Conservation (phyloP, 2,329 filamentous ascomycete genomes). For the Colletotrichum sp. region DNA sequence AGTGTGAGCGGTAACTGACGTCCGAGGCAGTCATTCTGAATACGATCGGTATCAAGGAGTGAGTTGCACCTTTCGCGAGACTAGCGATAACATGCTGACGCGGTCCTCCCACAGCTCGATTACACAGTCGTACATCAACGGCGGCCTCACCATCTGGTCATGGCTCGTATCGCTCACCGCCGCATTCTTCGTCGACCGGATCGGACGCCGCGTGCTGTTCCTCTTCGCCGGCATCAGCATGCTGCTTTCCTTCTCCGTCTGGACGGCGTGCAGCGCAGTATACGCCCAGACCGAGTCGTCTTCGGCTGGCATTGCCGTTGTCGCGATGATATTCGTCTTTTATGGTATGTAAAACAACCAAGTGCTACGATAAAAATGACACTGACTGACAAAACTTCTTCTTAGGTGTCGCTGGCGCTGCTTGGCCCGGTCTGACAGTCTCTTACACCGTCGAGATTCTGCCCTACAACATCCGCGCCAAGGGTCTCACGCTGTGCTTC, state of each 20-base stretch:
- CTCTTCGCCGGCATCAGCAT: constrained; percentile 24
- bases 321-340: constrained; percentile 20
- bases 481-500: constrained; percentile 22
- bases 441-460: constrained; percentile 36
- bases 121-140: constrained; percentile 15
- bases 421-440: constrained; percentile 47
- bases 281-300: constrained; percentile 7
- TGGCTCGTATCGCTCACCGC: constrained; percentile 27
- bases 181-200: constrained; percentile 29
- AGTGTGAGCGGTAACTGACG: background rate
- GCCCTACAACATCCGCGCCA: constrained; percentile 11
- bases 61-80: background rate
- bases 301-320: constrained; percentile 10
- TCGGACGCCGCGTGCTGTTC: constrained; percentile 28
- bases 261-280: constrained; percentile 24
- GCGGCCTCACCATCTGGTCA: constrained; percentile 28
- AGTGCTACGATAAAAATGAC: accelerated
- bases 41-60: constrained; percentile 14
- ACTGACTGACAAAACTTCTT: accelerated
- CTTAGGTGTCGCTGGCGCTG: constrained; percentile 21
- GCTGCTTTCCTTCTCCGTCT: constrained; percentile 27
- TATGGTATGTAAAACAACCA: background rate
- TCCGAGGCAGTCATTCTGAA: background rate
- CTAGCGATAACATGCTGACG: accelerated
- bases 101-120: background rate